Conservation (phyloP, 352 stramenopile species). For the Plasmopara muralis region DNA sequence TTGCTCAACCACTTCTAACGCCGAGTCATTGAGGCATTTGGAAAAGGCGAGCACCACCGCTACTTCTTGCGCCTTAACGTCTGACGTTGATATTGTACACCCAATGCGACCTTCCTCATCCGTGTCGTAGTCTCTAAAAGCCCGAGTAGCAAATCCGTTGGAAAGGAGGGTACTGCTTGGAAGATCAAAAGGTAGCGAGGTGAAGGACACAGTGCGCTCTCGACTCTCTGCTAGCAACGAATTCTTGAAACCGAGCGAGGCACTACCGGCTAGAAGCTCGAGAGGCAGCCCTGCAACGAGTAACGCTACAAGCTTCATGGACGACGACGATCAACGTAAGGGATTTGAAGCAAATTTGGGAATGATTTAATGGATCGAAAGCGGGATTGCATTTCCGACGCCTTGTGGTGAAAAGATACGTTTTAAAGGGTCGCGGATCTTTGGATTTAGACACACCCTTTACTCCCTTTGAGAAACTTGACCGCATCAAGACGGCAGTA, state of each 20-base stretch:
- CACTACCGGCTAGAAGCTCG: slow-evolving; percentile 2
- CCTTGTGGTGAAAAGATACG: slow-evolving; percentile 15
- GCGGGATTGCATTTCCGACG: not conserved
- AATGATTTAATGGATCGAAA: slow-evolving; percentile 9
- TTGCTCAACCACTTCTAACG: slow-evolving; percentile 33
- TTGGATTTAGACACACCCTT: slow-evolving; percentile 20
- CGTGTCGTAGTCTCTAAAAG: slow-evolving; percentile 7
- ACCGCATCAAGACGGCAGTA: no score
- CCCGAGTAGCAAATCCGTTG: slow-evolving; percentile 7
- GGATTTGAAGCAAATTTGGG: slow-evolving; percentile 16
- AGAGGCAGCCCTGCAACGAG: slow-evolving; percentile 14
- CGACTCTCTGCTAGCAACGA: slow-evolving; percentile 12
- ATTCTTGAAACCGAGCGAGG: slow-evolving; percentile 20
- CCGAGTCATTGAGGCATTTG: slow-evolving; percentile 43
- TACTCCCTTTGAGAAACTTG: not conserved
- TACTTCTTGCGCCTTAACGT: slow-evolving; percentile 14
- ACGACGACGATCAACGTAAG: slow-evolving; percentile 4
- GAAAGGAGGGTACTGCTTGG: slow-evolving; percentile 14
- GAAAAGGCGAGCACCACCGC: slow-evolving; percentile 56
- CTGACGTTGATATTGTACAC: slow-evolving; percentile 11
- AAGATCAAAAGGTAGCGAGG: slow-evolving; percentile 14
- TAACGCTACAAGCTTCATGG: slow-evolving; percentile 21
- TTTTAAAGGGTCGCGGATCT: slow-evolving; percentile 14
- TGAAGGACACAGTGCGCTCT: slow-evolving; percentile 20
- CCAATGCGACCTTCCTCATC: slow-evolving; percentile 7